phyloP scores from a whole-genome alignment of 208 protist species.

The Trypanosoma brucei region DNA sequence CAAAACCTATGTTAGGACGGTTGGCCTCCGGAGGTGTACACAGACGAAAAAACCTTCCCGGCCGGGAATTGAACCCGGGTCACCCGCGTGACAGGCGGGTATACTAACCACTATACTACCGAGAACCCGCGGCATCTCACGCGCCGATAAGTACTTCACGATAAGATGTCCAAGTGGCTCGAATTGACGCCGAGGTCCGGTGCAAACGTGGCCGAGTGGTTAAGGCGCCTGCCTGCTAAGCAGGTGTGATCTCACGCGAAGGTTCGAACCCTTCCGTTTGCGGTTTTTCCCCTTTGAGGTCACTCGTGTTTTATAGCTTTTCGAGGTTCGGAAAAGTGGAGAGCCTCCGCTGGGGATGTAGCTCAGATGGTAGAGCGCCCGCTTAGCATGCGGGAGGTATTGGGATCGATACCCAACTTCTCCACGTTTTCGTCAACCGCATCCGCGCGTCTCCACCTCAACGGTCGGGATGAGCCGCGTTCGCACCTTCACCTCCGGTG shows the following conservation, averaged over 20 bases:
- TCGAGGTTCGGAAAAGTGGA: no score
- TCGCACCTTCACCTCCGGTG: no score
- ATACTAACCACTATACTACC: conserved; percentile 31
- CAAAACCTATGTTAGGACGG: background rate
- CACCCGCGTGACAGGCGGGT: conserved; percentile 28
- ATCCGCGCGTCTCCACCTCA: no score
- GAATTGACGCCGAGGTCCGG: background rate
- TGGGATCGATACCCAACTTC: conserved; percentile 92
- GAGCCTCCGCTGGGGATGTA: conserved; percentile 60
- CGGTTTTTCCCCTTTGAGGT: conserved; percentile 31
- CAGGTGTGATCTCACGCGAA: conserved; percentile 89
- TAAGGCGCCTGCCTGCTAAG: conserved; percentile 90
- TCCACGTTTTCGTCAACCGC: conserved; percentile 33
- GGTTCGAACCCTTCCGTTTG: conserved; percentile 89
- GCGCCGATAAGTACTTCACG: background rate
- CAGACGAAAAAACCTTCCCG: conserved; percentile 17
- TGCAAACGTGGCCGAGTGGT: conserved; percentile 88
- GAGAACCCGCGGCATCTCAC: conserved; percentile 1
- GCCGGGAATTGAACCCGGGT: conserved; percentile 29
- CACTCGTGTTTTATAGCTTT: background rate
- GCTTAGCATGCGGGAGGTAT: conserved; percentile 93
- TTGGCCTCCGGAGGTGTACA: background rate
- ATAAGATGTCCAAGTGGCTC: background rate
- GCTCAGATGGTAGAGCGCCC: conserved; percentile 88
- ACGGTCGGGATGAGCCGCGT: no score